These are phyloP conservation scores for Botrytis medusae DNA, from an alignment of 2,329 filamentous ascomycete species.

Conservation along the genomic window DNA sequence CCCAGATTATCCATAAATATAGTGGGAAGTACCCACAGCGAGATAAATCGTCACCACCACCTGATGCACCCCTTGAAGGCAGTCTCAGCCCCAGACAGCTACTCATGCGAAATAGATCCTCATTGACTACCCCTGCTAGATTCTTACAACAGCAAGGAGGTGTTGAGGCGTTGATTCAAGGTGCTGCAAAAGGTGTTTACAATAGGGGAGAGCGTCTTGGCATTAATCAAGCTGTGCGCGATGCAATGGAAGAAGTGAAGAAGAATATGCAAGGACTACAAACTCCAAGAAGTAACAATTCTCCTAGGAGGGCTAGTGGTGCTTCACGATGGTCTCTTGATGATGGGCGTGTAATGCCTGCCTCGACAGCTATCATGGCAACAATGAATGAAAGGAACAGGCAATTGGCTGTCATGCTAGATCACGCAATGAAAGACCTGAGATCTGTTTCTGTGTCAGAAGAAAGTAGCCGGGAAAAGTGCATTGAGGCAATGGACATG, in stretches of 20 bases:
- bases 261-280: constrained; percentile 72
- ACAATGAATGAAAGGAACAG: constrained; percentile 65
- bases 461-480: constrained; percentile 44
- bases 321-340: constrained; percentile 38
- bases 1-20: constrained; percentile 68
- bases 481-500: constrained; percentile 56
- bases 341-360: constrained; percentile 34
- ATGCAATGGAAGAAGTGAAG: constrained; percentile 75
- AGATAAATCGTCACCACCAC: constrained; percentile 30
- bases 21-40: constrained; percentile 54
- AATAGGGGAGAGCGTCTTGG: constrained; percentile 74
- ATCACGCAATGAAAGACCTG: constrained; percentile 63
- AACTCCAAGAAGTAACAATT: constrained; percentile 49
- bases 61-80: constrained; percentile 36
- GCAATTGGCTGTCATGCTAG: constrained; percentile 66
- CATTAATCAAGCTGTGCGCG: constrained; percentile 78
- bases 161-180: constrained; percentile 71
- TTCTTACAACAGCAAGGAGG: constrained; percentile 52
- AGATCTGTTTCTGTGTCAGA: constrained; percentile 57
- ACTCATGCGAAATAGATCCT: constrained; percentile 33
- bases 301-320: constrained; percentile 32
- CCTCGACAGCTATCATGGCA: constrained; percentile 44
- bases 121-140: constrained; percentile 38
- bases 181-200: constrained; percentile 72
- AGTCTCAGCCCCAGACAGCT: constrained; percentile 31